phyloP scores from a whole-genome alignment of 2,329 filamentous ascomycete genomes.

The Aspergillus transmontanensis region DNA sequence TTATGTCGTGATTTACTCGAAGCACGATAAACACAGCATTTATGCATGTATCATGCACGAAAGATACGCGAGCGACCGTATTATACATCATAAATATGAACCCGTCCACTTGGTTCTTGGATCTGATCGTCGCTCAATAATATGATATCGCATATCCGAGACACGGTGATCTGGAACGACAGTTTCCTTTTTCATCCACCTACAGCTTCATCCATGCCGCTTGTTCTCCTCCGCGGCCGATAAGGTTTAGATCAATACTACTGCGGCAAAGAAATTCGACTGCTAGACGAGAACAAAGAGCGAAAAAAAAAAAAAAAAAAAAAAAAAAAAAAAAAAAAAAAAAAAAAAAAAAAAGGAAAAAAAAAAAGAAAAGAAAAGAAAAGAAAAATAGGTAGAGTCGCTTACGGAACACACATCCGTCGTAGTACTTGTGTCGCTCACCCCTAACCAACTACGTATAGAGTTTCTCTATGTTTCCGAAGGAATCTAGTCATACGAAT shows the following conservation, averaged over 20 bases:
- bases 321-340: not conserved
- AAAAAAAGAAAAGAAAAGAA: not conserved
- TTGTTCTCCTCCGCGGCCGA: slow-evolving; percentile 5
- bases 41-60: not conserved
- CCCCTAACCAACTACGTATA: no score
- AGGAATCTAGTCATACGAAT: not conserved
- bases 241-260: slow-evolving; percentile 9
- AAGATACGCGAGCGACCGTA: not conserved
- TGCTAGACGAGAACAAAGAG: not conserved
- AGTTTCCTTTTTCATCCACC: not conserved
- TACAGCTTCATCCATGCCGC: not conserved
- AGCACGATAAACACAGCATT: not conserved
- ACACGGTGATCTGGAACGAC: not conserved
- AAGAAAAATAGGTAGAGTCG: not conserved
- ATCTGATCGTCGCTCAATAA: slow-evolving; percentile 12
- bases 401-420: not conserved
- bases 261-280: not conserved
- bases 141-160: slow-evolving; percentile 8
- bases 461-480: not conserved
- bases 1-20: not conserved
- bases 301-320: not conserved
- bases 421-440: no score
- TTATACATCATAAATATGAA: not conserved
- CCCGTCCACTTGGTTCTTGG: slow-evolving; percentile 13
- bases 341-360: not conserved